Percentiles rank a stretch among this genome's conserved stretches.
Conservation (phyloP, 2,329 filamentous ascomycete genomes). For the Cytospora piceicola region DNA sequence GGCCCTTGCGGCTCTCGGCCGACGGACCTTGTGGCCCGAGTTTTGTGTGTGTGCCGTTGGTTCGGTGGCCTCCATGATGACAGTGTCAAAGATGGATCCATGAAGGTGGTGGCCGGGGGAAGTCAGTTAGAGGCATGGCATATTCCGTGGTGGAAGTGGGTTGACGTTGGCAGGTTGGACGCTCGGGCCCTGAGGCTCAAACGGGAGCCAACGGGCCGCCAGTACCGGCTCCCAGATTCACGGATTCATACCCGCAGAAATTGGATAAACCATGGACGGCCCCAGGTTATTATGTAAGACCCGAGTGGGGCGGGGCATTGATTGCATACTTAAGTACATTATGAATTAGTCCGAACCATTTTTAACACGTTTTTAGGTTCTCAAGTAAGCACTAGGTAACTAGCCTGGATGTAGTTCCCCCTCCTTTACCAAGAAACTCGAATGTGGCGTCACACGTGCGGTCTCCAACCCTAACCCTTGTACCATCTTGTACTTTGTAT, state of each 20-base stretch:
- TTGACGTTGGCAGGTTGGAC: background rate
- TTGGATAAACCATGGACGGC: too few relatives aligned
- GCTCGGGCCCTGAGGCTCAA: constrained; percentile 9
- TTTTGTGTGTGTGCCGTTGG: constrained; percentile 21
- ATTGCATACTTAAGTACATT: too few relatives aligned
- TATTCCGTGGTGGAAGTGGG: background rate
- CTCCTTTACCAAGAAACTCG: too few relatives aligned
- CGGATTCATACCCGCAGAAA: background rate
- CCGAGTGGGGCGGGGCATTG: too few relatives aligned
- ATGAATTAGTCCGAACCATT: too few relatives aligned
- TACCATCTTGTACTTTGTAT: background rate
- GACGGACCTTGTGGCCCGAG: constrained; percentile 29
- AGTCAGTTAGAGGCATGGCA: background rate
- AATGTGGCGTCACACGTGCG: background rate
- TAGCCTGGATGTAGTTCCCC: background rate
- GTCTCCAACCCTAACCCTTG: background rate
- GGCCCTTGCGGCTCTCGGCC: constrained; percentile 49
- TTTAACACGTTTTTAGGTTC: too few relatives aligned
- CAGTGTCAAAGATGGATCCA: background rate
- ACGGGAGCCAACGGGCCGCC: background rate
- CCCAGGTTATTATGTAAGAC: background rate
- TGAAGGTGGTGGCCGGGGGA: background rate
- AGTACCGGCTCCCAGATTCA: background rate
- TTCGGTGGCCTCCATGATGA: constrained; percentile 14
- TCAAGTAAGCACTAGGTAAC: background rate